Evolutionary conservation across 139 green algal genomes (phyloP).

Genomic region (Closterium sp.): DNA sequence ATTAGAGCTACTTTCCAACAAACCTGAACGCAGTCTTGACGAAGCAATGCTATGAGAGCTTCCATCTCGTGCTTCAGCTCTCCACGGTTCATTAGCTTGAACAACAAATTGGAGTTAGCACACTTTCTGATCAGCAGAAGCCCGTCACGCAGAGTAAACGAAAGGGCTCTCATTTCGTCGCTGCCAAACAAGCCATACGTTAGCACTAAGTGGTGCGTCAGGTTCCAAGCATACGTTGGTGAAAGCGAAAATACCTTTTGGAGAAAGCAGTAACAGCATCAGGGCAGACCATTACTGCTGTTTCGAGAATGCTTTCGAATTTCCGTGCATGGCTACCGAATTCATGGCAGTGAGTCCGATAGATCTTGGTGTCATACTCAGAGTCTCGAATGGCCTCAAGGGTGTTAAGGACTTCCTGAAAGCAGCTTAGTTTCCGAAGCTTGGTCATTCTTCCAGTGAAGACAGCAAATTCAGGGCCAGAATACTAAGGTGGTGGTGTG

Average conservation of each 20-base stretch:
- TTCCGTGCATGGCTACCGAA: background rate
- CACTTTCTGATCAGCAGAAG: background rate
- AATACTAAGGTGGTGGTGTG: background rate
- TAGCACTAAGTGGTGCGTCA: background rate
- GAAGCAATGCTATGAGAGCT: background rate
- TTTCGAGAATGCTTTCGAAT: background rate
- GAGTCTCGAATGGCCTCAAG: background rate
- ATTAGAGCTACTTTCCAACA: background rate
- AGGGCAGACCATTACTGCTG: background rate
- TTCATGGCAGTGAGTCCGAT: background rate
- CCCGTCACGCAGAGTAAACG: background rate
- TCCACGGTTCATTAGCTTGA: background rate
- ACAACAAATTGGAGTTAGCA: background rate
- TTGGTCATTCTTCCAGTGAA: background rate
- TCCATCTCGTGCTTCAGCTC: background rate
- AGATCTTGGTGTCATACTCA: background rate
- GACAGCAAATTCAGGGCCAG: background rate
- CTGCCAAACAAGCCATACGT: background rate
- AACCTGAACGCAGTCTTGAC: background rate
- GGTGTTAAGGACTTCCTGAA: background rate
- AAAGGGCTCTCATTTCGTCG: background rate
- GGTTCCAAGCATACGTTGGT: background rate
- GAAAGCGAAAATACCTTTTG: background rate
- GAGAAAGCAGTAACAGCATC: background rate
- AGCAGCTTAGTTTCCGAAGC: background rate